Conservation (phyloP, 352 stramenopile genomes). For the Discostella stelligera region DNA sequence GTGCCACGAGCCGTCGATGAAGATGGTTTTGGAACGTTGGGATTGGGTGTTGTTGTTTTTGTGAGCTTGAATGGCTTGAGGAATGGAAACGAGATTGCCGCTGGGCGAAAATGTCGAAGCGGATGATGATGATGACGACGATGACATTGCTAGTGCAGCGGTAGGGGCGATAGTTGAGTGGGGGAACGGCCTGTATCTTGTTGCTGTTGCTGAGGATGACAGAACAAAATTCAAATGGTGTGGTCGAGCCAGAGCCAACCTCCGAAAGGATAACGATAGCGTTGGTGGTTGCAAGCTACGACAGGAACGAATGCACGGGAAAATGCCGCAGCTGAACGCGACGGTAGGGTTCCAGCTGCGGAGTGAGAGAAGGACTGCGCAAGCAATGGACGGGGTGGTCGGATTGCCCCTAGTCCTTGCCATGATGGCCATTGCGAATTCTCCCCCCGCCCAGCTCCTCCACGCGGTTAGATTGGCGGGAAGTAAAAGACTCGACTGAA, state of each 20-base stretch:
- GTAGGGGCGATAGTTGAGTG: neutral
- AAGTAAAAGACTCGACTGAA: neutral
- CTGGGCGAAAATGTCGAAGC: neutral
- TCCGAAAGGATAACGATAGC: neutral
- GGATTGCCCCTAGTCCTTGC: neutral
- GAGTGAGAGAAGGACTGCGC: neutral
- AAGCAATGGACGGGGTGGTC: neutral
- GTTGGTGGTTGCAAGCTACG: neutral
- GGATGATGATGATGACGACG: neutral
- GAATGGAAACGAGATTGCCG: conserved; percentile 22
- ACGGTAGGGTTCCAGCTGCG: neutral
- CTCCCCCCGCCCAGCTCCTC: too few species aligned
- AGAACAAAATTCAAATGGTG: neutral
- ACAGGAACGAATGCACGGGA: neutral
- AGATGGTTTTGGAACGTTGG: conserved; percentile 20
- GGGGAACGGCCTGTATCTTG: neutral
- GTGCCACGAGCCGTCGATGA: conserved; percentile 76
- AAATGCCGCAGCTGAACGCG: neutral
- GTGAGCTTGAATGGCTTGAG: conserved; percentile 25
- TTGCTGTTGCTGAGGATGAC: neutral
- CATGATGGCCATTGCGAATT: too few species aligned
- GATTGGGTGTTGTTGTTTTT: neutral
- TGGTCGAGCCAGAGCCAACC: neutral
- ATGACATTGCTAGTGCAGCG: neutral
- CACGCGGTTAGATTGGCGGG: too few species aligned